Evolutionary conservation across 306 rosid genomes (phyloP).

Genomic region (Mucuna pruriens): DNA sequence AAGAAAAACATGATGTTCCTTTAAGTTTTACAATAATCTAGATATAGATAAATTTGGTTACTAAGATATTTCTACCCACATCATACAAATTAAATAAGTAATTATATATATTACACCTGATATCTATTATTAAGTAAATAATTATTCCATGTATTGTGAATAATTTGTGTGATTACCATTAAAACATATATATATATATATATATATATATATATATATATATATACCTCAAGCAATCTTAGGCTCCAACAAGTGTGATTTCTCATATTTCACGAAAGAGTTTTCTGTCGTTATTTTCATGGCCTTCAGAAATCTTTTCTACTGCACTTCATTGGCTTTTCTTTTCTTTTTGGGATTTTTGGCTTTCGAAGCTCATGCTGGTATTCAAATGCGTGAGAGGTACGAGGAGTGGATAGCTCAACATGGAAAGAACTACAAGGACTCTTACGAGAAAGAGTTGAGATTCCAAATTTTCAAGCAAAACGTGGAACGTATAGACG

Average conservation of each 20-base stretch:
- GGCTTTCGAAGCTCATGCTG: constrained; percentile 21
- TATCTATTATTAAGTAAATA: too few species aligned
- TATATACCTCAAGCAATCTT: not conserved
- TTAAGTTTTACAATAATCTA: too few species aligned
- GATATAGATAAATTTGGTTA: too few species aligned
- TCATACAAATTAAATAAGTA: too few species aligned
- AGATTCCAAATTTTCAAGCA: constrained; percentile 38
- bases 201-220: too few species aligned
- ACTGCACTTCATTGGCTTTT: constrained; percentile 21
- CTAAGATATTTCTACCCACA: too few species aligned
- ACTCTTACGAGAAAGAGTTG: constrained; percentile 29
- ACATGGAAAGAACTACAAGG: constrained; percentile 21
- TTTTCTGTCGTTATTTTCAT: not conserved
- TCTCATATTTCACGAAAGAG: constrained; percentile 1
- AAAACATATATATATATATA: too few species aligned
- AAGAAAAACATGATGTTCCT: too few species aligned
- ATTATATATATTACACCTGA: too few species aligned
- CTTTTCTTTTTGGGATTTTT: constrained; percentile 27
- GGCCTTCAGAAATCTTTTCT: constrained; percentile 11
- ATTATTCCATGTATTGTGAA: too few species aligned
- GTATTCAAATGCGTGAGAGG: constrained; percentile 23
- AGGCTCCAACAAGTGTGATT: not conserved
- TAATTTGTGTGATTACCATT: too few species aligned
- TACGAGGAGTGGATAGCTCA: constrained; percentile 38
- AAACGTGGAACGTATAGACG: constrained; percentile 34